Conservation (phyloP, 106 monocot genomes). For the Acorus gramineus region DNA sequence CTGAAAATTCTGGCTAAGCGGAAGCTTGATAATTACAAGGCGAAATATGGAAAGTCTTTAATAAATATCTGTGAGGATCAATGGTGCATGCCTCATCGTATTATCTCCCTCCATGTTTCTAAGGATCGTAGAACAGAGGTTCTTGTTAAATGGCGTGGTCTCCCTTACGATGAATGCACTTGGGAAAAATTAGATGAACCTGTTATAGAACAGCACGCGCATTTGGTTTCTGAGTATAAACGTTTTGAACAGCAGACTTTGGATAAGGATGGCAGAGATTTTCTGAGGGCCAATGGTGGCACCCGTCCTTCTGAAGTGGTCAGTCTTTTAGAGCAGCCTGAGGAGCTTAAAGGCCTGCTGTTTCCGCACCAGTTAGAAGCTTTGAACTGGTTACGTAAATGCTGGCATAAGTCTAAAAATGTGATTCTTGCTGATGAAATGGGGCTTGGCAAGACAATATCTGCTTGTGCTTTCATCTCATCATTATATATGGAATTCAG, state of each 20-base stretch:
- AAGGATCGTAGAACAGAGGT: constrained; percentile 46
- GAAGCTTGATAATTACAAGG: constrained; percentile 90
- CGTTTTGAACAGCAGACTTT: constrained; percentile 51
- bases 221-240: constrained; percentile 53
- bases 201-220: constrained; percentile 30
- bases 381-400: constrained; percentile 88
- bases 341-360: constrained; percentile 71
- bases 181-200: constrained; percentile 90
- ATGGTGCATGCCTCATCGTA: constrained; percentile 68
- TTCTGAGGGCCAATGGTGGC: constrained; percentile 26
- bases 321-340: constrained; percentile 63
- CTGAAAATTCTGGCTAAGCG: constrained; percentile 76
- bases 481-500: constrained; percentile 74
- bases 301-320: constrained; percentile 26
- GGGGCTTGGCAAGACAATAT: constrained; percentile 93
- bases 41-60: constrained; percentile 62
- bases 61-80: constrained; percentile 86
- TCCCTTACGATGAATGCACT: constrained; percentile 90
- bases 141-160: constrained; percentile 79
- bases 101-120: constrained; percentile 51
- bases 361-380: constrained; percentile 98
- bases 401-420: constrained; percentile 89
- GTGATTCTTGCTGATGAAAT: constrained; percentile 99
- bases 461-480: constrained; percentile 88
- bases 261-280: constrained; percentile 29